A percentile compares a stretch with the other conserved stretches of the same genome.
phyloP scores from a whole-genome alignment of 83 land plant genomes.

The Thuja plicata region DNA sequence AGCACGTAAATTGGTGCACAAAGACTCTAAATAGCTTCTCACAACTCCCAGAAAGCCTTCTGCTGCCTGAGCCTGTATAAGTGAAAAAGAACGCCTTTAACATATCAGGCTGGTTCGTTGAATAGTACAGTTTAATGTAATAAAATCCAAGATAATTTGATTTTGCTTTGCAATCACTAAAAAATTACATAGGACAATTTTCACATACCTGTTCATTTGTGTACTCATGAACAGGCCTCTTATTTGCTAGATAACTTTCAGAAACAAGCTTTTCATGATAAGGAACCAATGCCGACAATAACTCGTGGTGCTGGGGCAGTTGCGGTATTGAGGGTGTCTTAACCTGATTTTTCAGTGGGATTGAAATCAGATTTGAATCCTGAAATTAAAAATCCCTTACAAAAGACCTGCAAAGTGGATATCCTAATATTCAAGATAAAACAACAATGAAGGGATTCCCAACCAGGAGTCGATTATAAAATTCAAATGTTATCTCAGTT shows the following conservation, averaged over 20 bases:
- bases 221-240: constrained; percentile 85
- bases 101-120: neutral
- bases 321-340: constrained; percentile 61
- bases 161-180: neutral
- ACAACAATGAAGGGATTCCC: neutral
- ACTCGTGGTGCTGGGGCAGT: constrained; percentile 70
- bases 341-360: constrained; percentile 32
- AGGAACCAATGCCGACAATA: constrained; percentile 66
- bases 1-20: constrained; percentile 86
- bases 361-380: neutral
- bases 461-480: neutral
- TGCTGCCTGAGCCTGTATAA: constrained; percentile 76
- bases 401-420: neutral
- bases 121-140: neutral
- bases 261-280: constrained; percentile 86
- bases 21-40: constrained; percentile 80
- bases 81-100: neutral
- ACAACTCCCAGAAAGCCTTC: constrained; percentile 80
- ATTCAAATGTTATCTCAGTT: neutral
- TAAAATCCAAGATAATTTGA: neutral
- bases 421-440: neutral
- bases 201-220: constrained; percentile 76
- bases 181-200: neutral
- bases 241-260: constrained; percentile 69
- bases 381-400: neutral